phyloP scores from a whole-genome alignment of 345 rosid genomes.

The Aquilaria malaccensis region DNA sequence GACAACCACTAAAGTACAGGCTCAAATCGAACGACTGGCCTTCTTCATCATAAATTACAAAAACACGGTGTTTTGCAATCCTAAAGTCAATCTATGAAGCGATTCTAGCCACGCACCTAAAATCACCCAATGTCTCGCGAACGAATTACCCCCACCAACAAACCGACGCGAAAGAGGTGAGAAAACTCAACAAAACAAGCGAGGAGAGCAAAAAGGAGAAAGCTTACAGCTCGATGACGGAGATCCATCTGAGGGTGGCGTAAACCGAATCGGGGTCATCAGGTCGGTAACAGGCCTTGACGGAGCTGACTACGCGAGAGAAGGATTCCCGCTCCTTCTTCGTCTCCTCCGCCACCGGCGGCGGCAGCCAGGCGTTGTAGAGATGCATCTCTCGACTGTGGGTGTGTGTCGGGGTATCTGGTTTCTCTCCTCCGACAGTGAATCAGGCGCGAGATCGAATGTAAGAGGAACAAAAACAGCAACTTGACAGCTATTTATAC shows the following conservation, averaged over 20 bases:
- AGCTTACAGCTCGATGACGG: constrained; percentile 80
- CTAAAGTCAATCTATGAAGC: not conserved
- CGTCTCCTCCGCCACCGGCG: constrained; percentile 82
- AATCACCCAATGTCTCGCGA: no score
- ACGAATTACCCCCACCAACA: no score
- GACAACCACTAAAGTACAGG: no score
- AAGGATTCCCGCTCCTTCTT: constrained; percentile 77
- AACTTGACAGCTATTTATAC: constrained; percentile 13
- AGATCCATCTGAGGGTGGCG: constrained; percentile 89
- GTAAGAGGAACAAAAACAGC: not conserved
- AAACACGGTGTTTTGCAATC: no score
- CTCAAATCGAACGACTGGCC: no score
- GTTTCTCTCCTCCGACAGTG: constrained; percentile 6
- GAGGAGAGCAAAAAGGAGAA: not conserved
- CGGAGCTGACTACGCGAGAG: constrained; percentile 54
- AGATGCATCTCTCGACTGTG: constrained; percentile 54
- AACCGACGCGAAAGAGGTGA: not conserved
- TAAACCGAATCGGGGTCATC: constrained; percentile 91
- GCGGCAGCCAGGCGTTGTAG: constrained; percentile 95
- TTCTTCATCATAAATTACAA: no score
- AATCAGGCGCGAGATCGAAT: not conserved
- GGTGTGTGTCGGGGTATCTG: no score
- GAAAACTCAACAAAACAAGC: not conserved
- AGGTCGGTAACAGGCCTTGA: constrained; percentile 49
- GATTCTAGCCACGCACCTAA: not conserved